Percentiles rank a stretch among this genome's conserved stretches.
These are phyloP conservation scores for Ligustrum vulgare DNA, from an alignment of 257 asterid species.

Conservation along the genomic window DNA sequence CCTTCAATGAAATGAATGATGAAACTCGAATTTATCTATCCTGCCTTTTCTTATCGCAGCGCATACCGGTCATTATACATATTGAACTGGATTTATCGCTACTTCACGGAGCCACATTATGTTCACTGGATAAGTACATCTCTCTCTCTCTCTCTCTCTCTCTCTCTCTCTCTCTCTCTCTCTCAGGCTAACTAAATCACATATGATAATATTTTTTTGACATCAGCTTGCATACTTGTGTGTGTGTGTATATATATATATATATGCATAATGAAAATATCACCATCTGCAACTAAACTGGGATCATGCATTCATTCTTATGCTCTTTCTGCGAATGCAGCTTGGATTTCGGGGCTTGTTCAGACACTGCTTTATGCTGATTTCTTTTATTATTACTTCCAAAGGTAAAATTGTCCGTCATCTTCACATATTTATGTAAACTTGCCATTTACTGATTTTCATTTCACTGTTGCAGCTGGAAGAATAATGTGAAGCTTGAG, in stretches of 20 bases:
- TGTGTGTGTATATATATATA: no score
- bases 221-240: not conserved
- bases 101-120: constrained; percentile 81
- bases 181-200: no score
- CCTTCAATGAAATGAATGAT: not conserved
- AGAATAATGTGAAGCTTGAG: constrained; percentile 67
- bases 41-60: constrained; percentile 38
- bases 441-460: not conserved
- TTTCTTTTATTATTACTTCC: constrained; percentile 90
- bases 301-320: not conserved
- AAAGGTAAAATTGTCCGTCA: constrained; percentile 43
- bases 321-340: constrained; percentile 36
- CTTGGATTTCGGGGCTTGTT: constrained; percentile 82
- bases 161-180: not conserved
- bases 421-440: not conserved
- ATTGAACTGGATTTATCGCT: constrained; percentile 91
- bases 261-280: not conserved
- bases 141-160: not conserved
- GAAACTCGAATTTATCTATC: not conserved
- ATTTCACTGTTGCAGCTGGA: constrained; percentile 54
- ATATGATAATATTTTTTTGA: no score
- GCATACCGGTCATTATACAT: constrained; percentile 78
- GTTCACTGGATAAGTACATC: constrained; percentile 80
- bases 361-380: constrained; percentile 83
- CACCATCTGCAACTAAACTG: not conserved